Evolutionary conservation across 805 yeast species (phyloP), one percentile per base, ranked within the genome.

Genomic region (Candida ascalaphidarum): DNA sequence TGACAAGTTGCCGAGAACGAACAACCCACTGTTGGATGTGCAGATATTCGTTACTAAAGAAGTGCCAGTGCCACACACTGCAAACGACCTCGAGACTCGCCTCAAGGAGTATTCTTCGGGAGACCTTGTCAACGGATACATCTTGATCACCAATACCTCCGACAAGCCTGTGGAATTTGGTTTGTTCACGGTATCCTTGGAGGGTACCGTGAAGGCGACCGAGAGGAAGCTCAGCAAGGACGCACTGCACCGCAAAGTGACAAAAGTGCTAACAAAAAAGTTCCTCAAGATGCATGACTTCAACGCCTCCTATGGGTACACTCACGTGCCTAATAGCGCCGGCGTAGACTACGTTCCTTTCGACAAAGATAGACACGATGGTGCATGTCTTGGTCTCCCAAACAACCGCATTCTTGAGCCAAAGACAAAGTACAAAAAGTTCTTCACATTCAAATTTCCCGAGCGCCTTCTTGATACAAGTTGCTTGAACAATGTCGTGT

Each of bases 231-330:
- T 28, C 5, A 29, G 40, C 17, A 27, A 37, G 5, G 33, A 34
- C 18, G 19, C 21, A 11, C 28, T 29, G 8, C 22, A 29, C 22
- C 39, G 35, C 12, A 48, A 45, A 26, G 51, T 44, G 28, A 48
- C 44, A 23, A 54, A 52, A 27, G 44, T 61, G 4, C 35, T 61
- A 28, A 55, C 58, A 44, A 71, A 74, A 37, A 65, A 71, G 37
- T 69, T 74, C 35, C 43, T 75, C 27, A 65, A 73, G 37, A 75
- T 73, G 79, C 69, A 73, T 27, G 81, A 75, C 41, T 40, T 74
- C 25, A 65, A 69, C 44, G 81, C 81, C 2, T 68, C 77, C 7
- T 68, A 63, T 39, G 68, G 71, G 1, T 65, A 67, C 32, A 45
- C 54, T 2, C 60, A 63, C 21, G 62, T 72, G 11, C 73, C 77